A percentile compares a stretch with the other conserved stretches of the same genome.
Conservation (phyloP, 1,284 basidiomycete genomes). For the Lentinula novae-zelandiae region DNA sequence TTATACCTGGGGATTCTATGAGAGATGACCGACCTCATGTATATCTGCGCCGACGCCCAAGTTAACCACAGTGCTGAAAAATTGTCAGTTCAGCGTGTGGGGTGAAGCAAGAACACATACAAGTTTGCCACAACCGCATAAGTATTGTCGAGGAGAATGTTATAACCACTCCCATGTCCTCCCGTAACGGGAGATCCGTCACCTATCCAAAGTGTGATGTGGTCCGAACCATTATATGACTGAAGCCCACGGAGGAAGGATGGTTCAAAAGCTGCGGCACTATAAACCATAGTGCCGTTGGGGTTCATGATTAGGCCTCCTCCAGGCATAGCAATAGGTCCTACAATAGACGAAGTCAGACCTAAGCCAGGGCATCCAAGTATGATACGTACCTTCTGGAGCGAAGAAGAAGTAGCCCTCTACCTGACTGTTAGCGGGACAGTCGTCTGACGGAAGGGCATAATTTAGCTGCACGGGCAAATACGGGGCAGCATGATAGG, state of each 20-base stretch:
- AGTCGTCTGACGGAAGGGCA: background rate
- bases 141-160: background rate
- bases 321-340: background rate
- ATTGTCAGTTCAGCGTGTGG: background rate
- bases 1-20: too few relatives aligned
- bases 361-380: background rate
- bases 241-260: background rate
- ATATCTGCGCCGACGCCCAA: background rate
- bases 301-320: background rate
- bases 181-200: background rate
- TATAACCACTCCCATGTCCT: background rate
- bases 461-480: background rate
- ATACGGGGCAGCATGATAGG: background rate
- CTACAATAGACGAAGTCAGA: background rate
- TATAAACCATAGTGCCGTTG: background rate
- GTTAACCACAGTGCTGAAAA: background rate
- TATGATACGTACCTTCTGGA: background rate
- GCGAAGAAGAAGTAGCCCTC: background rate
- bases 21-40: background rate
- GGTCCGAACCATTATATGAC: background rate
- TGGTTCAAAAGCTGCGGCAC: background rate
- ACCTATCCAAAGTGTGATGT: background rate
- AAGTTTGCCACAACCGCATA: constrained; percentile 1
- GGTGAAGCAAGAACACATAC: background rate
- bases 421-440: background rate